These are phyloP conservation scores for Alternaria sp. DNA, from an alignment of 2,329 filamentous ascomycete genomes.

Conservation along the genomic window DNA sequence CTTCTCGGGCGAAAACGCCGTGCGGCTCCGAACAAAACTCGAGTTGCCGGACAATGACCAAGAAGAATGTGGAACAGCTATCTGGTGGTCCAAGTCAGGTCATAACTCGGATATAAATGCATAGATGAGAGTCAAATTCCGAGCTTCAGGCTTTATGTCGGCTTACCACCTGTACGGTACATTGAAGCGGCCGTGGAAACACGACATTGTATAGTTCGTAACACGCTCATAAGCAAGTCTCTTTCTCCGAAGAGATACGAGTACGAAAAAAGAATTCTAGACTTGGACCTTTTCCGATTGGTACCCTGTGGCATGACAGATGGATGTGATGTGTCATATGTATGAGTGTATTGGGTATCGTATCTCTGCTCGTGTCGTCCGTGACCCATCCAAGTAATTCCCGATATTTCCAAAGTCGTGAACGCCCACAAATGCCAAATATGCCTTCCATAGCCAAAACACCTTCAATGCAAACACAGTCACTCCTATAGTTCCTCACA, in stretches of 20 bases:
- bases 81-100: neutral
- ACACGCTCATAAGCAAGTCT: neutral
- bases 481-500: neutral
- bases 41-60: neutral
- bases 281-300: neutral
- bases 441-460: slow-evolving; percentile 7
- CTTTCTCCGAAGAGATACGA: neutral
- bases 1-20: neutral
- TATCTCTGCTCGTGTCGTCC: slow-evolving; percentile 2
- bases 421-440: slow-evolving; percentile 7
- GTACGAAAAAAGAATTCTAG: neutral
- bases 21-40: neutral
- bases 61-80: neutral
- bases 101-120: neutral
- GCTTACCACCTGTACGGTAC: neutral
- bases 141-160: neutral
- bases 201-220: neutral
- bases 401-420: neutral
- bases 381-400: neutral
- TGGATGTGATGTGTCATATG: neutral
- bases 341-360: slow-evolving; percentile 12
- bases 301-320: neutral
- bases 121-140: neutral
- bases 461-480: slow-evolving; percentile 10
- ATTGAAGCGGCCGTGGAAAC: neutral